A percentile compares a stretch with the other conserved stretches of the same genome.
phyloP scores from a whole-genome alignment of 2,329 filamentous ascomycete genomes.

The Stachybotrys echinatus region DNA sequence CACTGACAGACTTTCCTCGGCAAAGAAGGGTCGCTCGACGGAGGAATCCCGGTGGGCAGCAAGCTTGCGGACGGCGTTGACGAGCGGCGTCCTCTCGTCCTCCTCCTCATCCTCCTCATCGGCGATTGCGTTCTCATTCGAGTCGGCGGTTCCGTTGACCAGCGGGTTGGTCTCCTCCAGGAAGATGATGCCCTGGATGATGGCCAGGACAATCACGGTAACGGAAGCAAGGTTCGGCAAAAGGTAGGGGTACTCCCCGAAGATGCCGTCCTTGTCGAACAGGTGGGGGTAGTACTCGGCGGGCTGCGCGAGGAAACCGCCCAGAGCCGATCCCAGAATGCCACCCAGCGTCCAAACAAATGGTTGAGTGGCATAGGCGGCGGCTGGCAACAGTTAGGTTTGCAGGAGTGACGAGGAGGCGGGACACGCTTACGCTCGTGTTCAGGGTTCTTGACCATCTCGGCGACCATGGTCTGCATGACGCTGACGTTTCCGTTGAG shows the following conservation, averaged over 20 bases:
- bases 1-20: slow-evolving; percentile 14
- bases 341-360: slow-evolving; percentile 85
- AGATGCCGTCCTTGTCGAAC: slow-evolving; percentile 32
- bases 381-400: slow-evolving; percentile 8
- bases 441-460: slow-evolving; percentile 85
- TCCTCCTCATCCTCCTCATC: slow-evolving; percentile 12
- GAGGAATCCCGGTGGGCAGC: slow-evolving; percentile 7
- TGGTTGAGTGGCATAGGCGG: slow-evolving; percentile 82
- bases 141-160: neutral
- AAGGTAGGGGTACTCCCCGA: slow-evolving; percentile 60
- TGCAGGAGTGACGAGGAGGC: neutral
- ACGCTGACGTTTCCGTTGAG: slow-evolving; percentile 89
- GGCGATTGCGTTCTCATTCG: slow-evolving; percentile 7
- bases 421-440: slow-evolving; percentile 55
- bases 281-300: slow-evolving; percentile 66
- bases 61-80: slow-evolving; percentile 8
- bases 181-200: slow-evolving; percentile 59
- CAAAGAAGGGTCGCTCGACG: slow-evolving; percentile 8
- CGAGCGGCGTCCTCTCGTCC: slow-evolving; percentile 17
- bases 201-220: slow-evolving; percentile 56
- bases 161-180: slow-evolving; percentile 40
- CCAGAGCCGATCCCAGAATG: slow-evolving; percentile 81
- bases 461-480: slow-evolving; percentile 82
- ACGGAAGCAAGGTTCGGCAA: slow-evolving; percentile 48
- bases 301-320: slow-evolving; percentile 64